phyloP scores from a whole-genome alignment of 352 stramenopile genomes.

The Globisporangium recalcitrans region DNA sequence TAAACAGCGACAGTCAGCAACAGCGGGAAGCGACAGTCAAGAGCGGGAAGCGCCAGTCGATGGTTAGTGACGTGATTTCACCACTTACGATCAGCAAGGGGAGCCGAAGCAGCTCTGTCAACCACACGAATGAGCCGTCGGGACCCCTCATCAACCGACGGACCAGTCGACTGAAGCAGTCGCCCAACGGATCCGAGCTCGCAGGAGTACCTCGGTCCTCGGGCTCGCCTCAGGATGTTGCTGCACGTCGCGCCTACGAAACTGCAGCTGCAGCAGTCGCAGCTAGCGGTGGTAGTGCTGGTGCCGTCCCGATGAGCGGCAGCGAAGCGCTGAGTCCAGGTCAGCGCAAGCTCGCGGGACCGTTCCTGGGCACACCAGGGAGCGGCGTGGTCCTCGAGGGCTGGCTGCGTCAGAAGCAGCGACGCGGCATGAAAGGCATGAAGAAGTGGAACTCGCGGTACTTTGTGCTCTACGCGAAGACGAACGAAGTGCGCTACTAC shows the following conservation, averaged over 20 bases:
- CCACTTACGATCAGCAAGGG: slow-evolving; percentile 1
- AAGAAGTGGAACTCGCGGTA: slow-evolving; percentile 85
- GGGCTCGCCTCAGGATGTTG: slow-evolving; percentile 16
- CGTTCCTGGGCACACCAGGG: slow-evolving; percentile 41
- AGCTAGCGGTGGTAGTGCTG: slow-evolving; percentile 9
- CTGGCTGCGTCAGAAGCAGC: slow-evolving; percentile 79
- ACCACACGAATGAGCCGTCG: slow-evolving; percentile 1
- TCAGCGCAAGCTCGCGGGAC: slow-evolving; percentile 46
- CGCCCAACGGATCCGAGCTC: slow-evolving; percentile 34
- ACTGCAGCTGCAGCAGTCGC: background rate
- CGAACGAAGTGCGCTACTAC: slow-evolving; percentile 78
- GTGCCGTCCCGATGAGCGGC: background rate
- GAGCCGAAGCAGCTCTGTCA: slow-evolving; percentile 13
- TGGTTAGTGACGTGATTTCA: background rate
- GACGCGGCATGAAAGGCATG: slow-evolving; percentile 67
- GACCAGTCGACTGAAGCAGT: slow-evolving; percentile 48
- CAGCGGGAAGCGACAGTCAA: slow-evolving; percentile 2
- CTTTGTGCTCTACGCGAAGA: slow-evolving; percentile 72
- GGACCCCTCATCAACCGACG: slow-evolving; percentile 38
- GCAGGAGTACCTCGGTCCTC: slow-evolving; percentile 9
- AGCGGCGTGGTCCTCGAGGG: slow-evolving; percentile 75
- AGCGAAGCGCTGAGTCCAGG: slow-evolving; percentile 33
- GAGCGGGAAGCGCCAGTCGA: slow-evolving; percentile 1
- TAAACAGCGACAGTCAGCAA: background rate
- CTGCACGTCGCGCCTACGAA: slow-evolving; percentile 22